Conservation (phyloP, 1,284 basidiomycete genomes). For the Flammula alnicola region DNA sequence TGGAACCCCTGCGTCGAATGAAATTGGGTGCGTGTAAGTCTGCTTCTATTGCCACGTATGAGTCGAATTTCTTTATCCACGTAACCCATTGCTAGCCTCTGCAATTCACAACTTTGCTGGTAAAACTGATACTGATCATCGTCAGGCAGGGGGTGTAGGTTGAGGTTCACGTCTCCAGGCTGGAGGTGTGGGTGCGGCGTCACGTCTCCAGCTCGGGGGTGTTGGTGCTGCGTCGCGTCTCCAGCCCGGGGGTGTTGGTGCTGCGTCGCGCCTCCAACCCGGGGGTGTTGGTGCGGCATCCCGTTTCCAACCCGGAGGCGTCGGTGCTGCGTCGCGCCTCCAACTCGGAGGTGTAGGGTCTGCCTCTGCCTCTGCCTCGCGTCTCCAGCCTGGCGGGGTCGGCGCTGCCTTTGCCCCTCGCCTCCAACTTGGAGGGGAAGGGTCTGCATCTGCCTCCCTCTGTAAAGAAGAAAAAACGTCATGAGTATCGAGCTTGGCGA, state of each 20-base stretch:
- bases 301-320: slow-evolving; percentile 4
- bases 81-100: no score
- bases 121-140: no score
- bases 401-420: slow-evolving; percentile 11
- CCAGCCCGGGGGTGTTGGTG: slow-evolving; percentile 23
- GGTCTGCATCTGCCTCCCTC: slow-evolving; percentile 2
- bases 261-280: slow-evolving; percentile 19
- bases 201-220: slow-evolving; percentile 26
- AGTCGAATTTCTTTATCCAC: no score
- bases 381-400: slow-evolving; percentile 7
- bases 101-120: no score
- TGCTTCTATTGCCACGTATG: no score
- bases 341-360: slow-evolving; percentile 5
- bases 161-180: slow-evolving; percentile 22
- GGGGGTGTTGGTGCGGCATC: slow-evolving; percentile 1
- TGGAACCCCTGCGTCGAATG: no score
- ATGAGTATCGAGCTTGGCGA: neutral
- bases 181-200: slow-evolving; percentile 4
- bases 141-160: slow-evolving; percentile 16
- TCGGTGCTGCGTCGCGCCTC: slow-evolving; percentile 3
- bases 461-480: neutral
- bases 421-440: slow-evolving; percentile 10
- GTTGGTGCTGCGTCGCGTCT: slow-evolving; percentile 20
- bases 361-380: slow-evolving; percentile 8
- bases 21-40: no score